Evolutionary conservation across 352 stramenopile species (phyloP).

Genomic region (Pythium aristosporum): DNA sequence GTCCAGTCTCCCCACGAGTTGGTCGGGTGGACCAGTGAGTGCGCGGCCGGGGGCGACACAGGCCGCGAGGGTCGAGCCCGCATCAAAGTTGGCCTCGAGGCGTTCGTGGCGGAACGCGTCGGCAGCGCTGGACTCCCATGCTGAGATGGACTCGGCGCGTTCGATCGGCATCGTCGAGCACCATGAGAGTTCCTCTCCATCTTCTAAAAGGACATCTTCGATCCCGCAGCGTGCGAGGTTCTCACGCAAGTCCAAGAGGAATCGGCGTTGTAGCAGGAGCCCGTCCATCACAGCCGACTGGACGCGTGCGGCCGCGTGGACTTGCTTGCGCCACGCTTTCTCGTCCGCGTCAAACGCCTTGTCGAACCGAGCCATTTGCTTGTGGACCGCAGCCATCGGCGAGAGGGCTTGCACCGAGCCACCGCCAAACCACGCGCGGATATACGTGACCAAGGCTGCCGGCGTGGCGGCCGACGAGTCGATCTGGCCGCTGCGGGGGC

Average conservation of each 20-base stretch:
- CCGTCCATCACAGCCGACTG: background rate
- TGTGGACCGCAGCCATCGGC: background rate
- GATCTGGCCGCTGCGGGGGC: background rate
- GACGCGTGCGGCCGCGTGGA: background rate
- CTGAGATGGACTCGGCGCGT: background rate
- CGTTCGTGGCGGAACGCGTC: constrained; percentile 10
- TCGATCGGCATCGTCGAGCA: background rate
- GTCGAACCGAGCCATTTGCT: constrained; percentile 2
- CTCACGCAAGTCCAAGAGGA: constrained; percentile 15
- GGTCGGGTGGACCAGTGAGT: background rate
- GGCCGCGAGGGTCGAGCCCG: background rate
- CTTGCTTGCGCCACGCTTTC: constrained; percentile 4
- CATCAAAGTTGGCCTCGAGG: background rate
- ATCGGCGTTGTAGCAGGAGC: constrained; percentile 8
- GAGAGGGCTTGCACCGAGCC: background rate
- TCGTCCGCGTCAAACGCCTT: constrained; percentile 13
- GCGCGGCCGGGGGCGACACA: background rate
- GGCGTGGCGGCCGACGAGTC: background rate
- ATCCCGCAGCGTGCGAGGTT: constrained; percentile 6
- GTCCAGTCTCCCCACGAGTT: constrained; percentile 26
- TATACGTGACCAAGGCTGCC: constrained; percentile 4
- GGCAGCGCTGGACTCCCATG: background rate
- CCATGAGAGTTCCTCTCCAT: background rate
- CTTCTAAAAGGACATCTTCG: background rate
- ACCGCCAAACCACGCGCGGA: constrained; percentile 2